phyloP scores from a whole-genome alignment of 2,329 filamentous ascomycete species.

The Hansfordia pulvinata region DNA sequence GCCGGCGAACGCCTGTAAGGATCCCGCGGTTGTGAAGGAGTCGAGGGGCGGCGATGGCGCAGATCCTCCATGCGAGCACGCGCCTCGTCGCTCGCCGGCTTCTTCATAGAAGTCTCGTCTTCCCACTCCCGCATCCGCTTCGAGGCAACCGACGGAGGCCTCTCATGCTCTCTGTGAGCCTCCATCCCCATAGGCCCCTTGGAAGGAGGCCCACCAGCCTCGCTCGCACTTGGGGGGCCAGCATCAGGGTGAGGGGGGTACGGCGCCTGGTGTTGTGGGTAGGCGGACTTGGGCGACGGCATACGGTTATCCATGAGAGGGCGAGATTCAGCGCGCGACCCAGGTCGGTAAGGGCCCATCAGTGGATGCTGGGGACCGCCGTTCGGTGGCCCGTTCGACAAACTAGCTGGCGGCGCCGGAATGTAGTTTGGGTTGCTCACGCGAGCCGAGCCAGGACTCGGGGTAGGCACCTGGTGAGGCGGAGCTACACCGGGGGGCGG shows the following conservation, averaged over 20 bases:
- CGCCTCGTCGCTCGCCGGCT: slow-evolving; percentile 77
- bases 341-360: slow-evolving; percentile 61
- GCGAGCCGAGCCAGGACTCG: slow-evolving; percentile 28
- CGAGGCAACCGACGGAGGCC: slow-evolving; percentile 64
- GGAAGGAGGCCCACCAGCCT: slow-evolving; percentile 50
- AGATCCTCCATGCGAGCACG: slow-evolving; percentile 78
- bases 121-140: slow-evolving; percentile 94
- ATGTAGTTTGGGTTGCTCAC: slow-evolving; percentile 25
- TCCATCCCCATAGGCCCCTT: slow-evolving; percentile 46
- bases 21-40: slow-evolving; percentile 56
- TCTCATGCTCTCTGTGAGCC: slow-evolving; percentile 50
- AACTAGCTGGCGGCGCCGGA: slow-evolving; percentile 19
- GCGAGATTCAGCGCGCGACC: slow-evolving; percentile 66
- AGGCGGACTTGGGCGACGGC: slow-evolving; percentile 81
- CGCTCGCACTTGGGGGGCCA: slow-evolving; percentile 35
- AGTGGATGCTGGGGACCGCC: slow-evolving; percentile 28
- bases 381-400: slow-evolving; percentile 30
- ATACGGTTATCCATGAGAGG: slow-evolving; percentile 73
- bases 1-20: slow-evolving; percentile 67
- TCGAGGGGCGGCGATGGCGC: slow-evolving; percentile 64
- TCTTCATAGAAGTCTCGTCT: slow-evolving; percentile 66
- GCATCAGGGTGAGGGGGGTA: slow-evolving; percentile 63
- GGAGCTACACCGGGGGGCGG: slow-evolving; percentile 31
- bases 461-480: slow-evolving; percentile 27
- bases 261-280: slow-evolving; percentile 57